These are phyloP conservation scores for Hygrophila difformis DNA, from an alignment of 257 asterid species.

Conservation along the genomic window DNA sequence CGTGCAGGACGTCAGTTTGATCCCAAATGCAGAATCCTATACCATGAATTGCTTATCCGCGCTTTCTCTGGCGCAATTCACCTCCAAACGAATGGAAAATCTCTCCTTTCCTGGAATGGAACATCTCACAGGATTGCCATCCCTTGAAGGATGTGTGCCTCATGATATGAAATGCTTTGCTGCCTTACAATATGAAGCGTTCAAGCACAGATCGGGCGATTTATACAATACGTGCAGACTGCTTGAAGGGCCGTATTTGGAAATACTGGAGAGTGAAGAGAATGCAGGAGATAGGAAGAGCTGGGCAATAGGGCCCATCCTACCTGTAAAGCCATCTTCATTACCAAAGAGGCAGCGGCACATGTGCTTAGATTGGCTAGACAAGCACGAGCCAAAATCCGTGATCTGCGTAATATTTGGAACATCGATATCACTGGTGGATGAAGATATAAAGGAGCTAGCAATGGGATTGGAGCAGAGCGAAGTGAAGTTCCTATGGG, in stretches of 20 bases:
- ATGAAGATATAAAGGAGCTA: conserved; percentile 27
- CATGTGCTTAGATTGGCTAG: too few species aligned
- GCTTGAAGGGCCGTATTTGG: conserved; percentile 29
- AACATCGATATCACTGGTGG: conserved; percentile 22
- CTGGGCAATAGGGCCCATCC: conserved; percentile 35
- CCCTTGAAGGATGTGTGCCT: too few species aligned
- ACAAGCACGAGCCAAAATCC: too few species aligned
- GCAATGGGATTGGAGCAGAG: conserved; percentile 35
- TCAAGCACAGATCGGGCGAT: conserved; percentile 21
- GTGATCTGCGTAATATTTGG: too few species aligned
- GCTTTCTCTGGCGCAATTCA: conserved; percentile 5
- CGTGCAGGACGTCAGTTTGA: conserved; percentile 36
- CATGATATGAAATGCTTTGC: too few species aligned
- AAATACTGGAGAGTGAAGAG: conserved; percentile 23
- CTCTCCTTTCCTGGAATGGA: conserved; percentile 18
- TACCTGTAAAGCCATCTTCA: conserved; percentile 12
- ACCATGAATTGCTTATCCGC: conserved; percentile 35
- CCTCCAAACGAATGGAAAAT: conserved; percentile 12
- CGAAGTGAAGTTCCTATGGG: conserved; percentile 39
- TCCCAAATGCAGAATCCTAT: conserved; percentile 50
- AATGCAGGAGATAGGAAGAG: conserved; percentile 10
- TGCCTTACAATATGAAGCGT: conserved; percentile 8
- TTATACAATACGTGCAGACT: conserved; percentile 33
- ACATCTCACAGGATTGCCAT: too few species aligned
- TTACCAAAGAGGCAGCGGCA: neutral